Conservation (phyloP, 306 rosid genomes). For the Neltuma alba region DNA sequence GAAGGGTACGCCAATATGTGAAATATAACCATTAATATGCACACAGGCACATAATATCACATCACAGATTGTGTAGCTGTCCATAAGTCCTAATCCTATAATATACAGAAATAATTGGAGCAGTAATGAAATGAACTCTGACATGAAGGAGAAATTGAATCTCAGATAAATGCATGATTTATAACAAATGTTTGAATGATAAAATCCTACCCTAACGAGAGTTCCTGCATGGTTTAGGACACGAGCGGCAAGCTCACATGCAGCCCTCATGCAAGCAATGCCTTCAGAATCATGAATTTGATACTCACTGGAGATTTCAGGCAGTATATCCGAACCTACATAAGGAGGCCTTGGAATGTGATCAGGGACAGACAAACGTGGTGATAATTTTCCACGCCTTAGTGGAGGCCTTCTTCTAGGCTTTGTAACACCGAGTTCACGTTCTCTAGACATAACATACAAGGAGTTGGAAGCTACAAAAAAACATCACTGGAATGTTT, state of each 20-base stretch:
- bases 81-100: conserved; percentile 16
- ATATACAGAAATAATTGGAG: neutral
- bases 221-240: conserved; percentile 87
- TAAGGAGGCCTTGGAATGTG: conserved; percentile 88
- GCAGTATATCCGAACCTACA: conserved; percentile 67
- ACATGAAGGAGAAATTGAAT: conserved; percentile 25
- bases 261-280: conserved; percentile 77
- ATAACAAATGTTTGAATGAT: conserved; percentile 15
- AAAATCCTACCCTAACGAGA: conserved; percentile 72
- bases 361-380: conserved; percentile 81
- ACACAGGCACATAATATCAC: neutral
- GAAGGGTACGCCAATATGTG: neutral
- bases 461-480: conserved; percentile 19
- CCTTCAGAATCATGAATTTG: conserved; percentile 86
- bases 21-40: neutral
- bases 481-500: conserved; percentile 27
- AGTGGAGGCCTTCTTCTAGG: conserved; percentile 58
- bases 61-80: neutral
- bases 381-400: conserved; percentile 85
- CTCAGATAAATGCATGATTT: conserved; percentile 15
- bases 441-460: conserved; percentile 58
- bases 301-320: conserved; percentile 73
- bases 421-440: conserved; percentile 57
- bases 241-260: conserved; percentile 91
- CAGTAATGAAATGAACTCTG: neutral